Evolutionary conservation across 805 yeast genomes (phyloP).

Genomic region (Blastobotrys robertii): DNA sequence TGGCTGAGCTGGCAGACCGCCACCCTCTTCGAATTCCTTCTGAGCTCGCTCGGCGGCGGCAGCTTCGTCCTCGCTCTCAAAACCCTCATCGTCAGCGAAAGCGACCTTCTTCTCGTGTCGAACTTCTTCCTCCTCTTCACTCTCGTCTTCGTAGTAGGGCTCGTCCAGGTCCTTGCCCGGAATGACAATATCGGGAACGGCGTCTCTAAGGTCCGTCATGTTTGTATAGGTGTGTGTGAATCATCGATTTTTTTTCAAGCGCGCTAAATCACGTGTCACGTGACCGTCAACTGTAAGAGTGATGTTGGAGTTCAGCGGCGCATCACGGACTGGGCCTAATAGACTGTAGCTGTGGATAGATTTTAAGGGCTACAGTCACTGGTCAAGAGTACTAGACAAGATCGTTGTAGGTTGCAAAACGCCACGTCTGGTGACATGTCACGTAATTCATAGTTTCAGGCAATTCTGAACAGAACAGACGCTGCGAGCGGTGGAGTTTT

Average conservation of each 20-base stretch:
- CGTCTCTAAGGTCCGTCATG: conserved; percentile 66
- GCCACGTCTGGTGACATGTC: too few relatives aligned
- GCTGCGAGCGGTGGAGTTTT: too few relatives aligned
- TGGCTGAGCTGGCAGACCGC: conserved; percentile 97
- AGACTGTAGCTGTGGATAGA: too few relatives aligned
- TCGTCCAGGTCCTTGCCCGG: conserved; percentile 45
- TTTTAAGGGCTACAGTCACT: too few relatives aligned
- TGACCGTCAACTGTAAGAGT: too few relatives aligned
- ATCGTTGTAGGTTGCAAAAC: too few relatives aligned
- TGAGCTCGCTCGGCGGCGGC: conserved; percentile 65
- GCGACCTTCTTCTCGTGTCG: conserved; percentile 62
- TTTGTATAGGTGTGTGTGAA: not conserved
- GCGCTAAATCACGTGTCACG: not conserved
- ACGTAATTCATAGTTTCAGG: too few relatives aligned
- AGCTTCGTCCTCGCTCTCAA: conserved; percentile 48
- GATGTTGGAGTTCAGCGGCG: too few relatives aligned
- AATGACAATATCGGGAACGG: conserved; percentile 76
- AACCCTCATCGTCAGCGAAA: conserved; percentile 58
- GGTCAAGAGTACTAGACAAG: too few relatives aligned
- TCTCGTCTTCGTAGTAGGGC: conserved; percentile 33
- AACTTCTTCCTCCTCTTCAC: conserved; percentile 24
- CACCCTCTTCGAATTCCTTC: conserved; percentile 93
- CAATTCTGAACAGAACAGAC: too few relatives aligned
- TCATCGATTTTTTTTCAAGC: not conserved
- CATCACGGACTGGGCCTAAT: too few relatives aligned